phyloP scores from a whole-genome alignment of 768 basidiomycete species.

The Rhodosporidiobolus sp. region DNA sequence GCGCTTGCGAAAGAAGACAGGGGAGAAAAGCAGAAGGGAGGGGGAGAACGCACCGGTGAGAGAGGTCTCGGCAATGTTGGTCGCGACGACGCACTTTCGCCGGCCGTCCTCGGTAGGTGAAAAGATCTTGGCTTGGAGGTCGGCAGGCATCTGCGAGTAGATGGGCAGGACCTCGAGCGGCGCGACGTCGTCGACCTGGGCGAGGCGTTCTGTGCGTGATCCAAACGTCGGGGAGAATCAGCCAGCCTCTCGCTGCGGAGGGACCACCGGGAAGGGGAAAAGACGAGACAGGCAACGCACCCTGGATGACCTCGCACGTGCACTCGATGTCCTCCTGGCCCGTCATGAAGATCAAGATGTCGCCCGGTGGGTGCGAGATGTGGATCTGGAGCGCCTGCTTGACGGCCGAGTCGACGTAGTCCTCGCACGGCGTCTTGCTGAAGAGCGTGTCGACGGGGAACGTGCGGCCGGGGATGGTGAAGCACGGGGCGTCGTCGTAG shows the following conservation, averaged over 20 bases:
- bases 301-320: conserved; percentile 88
- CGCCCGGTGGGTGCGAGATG: conserved; percentile 83
- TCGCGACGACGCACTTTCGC: conserved; percentile 95
- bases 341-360: conserved; percentile 98
- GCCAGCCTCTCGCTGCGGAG: background rate
- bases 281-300: conserved; percentile 52
- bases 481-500: conserved; percentile 90
- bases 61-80: conserved; percentile 98
- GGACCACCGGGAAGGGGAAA: conserved; percentile 1
- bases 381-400: conserved; percentile 98
- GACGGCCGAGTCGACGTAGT: conserved; percentile 96
- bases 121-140: conserved; percentile 96
- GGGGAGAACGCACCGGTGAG: conserved; percentile 64
- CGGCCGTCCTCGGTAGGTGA: conserved; percentile 89
- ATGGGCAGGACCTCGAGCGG: conserved; percentile 90
- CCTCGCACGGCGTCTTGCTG: conserved; percentile 95
- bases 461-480: conserved; percentile 89
- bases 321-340: conserved; percentile 99
- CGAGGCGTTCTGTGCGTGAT: conserved; percentile 72
- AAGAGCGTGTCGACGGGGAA: conserved; percentile 98
- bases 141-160: conserved; percentile 99
- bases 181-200: conserved; percentile 84
- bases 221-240: too few relatives aligned
- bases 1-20: background rate
- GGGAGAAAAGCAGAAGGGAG: background rate